These are phyloP conservation scores for Hydrangea macrophylla DNA, from an alignment of 148 eudicot genomes.

Conservation along the genomic window DNA sequence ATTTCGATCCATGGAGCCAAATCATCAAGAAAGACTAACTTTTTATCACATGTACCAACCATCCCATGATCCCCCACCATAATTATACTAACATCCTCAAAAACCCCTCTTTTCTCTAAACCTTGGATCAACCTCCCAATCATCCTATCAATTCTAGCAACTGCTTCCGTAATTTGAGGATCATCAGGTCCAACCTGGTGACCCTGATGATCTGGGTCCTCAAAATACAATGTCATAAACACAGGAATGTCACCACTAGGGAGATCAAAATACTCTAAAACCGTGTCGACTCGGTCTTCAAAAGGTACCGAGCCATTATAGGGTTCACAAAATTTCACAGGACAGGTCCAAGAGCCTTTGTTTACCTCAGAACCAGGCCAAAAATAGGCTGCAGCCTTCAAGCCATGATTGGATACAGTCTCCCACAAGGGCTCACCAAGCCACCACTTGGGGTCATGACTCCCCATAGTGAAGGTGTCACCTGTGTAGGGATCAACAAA, in stretches of 20 bases:
- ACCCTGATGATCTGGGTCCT: constrained; percentile 96
- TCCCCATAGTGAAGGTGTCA: constrained; percentile 54
- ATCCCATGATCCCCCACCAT: constrained; percentile 95
- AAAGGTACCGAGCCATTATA: constrained; percentile 81
- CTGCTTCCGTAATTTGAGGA: constrained; percentile 70
- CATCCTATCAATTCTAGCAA: constrained; percentile 55
- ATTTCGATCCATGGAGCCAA: constrained; percentile 64
- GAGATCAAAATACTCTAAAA: constrained; percentile 66
- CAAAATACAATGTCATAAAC: constrained; percentile 84
- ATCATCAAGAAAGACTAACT: constrained; percentile 67
- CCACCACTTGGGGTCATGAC: constrained; percentile 92
- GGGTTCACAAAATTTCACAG: constrained; percentile 36
- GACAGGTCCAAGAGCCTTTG: constrained; percentile 69
- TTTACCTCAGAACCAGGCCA: constrained; percentile 93
- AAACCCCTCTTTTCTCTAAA: constrained; percentile 71
- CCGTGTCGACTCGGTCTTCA: constrained; percentile 66
- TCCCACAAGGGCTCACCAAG: constrained; percentile 86
- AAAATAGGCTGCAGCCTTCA: constrained; percentile 68
- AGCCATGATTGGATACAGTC: constrained; percentile 55
- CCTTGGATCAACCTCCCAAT: constrained; percentile 81
- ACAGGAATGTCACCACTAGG: constrained; percentile 51
- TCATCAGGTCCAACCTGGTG: constrained; percentile 91
- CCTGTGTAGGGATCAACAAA: constrained; percentile 50
- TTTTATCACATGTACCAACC: constrained; percentile 92
- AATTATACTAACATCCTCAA: constrained; percentile 75